These are phyloP conservation scores for Leccinum sublutescens DNA, from an alignment of 768 basidiomycete species.

Conservation along the genomic window DNA sequence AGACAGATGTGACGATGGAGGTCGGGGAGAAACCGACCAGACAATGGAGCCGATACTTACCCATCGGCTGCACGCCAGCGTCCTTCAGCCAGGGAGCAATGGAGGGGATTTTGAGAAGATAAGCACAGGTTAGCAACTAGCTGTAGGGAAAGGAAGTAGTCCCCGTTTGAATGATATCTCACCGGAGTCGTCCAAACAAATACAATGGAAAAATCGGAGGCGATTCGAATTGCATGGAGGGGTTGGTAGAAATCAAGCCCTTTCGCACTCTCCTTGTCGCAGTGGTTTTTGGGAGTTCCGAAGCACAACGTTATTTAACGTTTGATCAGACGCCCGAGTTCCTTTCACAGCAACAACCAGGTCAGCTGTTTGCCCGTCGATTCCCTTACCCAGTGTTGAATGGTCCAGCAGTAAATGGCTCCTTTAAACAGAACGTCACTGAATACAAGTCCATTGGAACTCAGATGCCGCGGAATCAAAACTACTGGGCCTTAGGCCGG, in stretches of 20 bases:
- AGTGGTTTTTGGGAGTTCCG: neutral
- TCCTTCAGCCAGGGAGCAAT: neutral
- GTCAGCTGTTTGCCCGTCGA: neutral
- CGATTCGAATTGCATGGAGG: too few species aligned
- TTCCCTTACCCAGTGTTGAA: neutral
- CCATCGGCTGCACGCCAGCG: neutral
- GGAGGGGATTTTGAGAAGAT: neutral
- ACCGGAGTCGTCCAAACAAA: neutral
- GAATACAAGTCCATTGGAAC: neutral
- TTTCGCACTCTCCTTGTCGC: neutral
- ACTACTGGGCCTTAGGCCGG: neutral
- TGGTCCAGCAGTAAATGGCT: neutral
- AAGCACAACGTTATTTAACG: too few species aligned
- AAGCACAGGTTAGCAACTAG: neutral
- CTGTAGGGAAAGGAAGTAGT: neutral
- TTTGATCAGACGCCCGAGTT: neutral
- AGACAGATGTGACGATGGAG: neutral
- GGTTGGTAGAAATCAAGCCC: neutral
- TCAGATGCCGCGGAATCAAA: neutral
- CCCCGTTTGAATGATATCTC: neutral
- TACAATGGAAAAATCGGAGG: neutral
- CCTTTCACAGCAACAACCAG: neutral
- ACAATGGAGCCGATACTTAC: neutral
- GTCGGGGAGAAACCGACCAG: neutral
- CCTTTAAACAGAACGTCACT: neutral